These are phyloP conservation scores for Begonia loranthoides DNA, from an alignment of 306 rosid species.

Conservation along the genomic window DNA sequence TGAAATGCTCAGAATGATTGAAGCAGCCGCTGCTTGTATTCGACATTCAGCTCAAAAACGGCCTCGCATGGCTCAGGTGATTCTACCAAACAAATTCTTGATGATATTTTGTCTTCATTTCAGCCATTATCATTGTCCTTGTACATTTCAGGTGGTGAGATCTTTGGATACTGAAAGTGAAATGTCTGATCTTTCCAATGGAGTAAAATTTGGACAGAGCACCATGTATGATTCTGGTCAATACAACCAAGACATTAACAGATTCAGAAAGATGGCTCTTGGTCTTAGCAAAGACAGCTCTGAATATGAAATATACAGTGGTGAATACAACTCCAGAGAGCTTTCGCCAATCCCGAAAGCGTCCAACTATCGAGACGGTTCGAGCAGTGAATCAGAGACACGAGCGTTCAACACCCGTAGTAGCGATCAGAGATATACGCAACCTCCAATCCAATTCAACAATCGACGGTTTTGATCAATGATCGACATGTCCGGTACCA, in stretches of 20 bases:
- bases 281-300: constrained; percentile 28
- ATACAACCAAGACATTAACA: constrained; percentile 46
- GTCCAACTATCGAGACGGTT: constrained; percentile 12
- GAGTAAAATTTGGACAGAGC: constrained; percentile 83
- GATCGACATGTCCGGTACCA: constrained; percentile 3
- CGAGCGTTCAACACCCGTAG: constrained; percentile 16
- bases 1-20: constrained; percentile 75
- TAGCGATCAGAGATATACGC: background rate
- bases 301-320: constrained; percentile 28
- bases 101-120: no score
- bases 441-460: constrained; percentile 6
- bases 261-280: constrained; percentile 46
- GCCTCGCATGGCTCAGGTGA: constrained; percentile 89
- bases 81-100: constrained; percentile 1
- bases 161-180: constrained; percentile 60
- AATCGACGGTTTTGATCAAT: constrained; percentile 11
- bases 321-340: constrained; percentile 30
- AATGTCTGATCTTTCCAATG: constrained; percentile 61
- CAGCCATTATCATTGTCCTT: no score
- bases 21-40: constrained; percentile 91
- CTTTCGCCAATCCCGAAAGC: constrained; percentile 16
- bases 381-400: constrained; percentile 39
- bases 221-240: constrained; percentile 54
- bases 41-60: constrained; percentile 85
- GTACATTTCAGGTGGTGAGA: constrained; percentile 48